Evolutionary conservation across 73 alveolate species (phyloP).

Genomic region (Paramecium sonneborni): DNA sequence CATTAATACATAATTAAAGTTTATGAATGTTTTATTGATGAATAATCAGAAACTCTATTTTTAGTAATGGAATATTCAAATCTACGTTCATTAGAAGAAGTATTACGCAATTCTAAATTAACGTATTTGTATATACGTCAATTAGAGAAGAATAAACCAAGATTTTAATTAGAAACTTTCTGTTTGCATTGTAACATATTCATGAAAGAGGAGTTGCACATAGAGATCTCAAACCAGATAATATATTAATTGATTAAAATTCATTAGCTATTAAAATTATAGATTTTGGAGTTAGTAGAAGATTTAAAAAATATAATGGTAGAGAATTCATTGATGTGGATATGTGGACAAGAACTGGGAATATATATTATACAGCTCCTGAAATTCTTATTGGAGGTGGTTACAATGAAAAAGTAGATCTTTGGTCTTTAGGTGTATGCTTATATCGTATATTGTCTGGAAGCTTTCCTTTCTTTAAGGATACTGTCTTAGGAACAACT

Average conservation of each 20-base stretch:
- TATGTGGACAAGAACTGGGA: constrained; percentile 60
- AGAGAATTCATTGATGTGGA: neutral
- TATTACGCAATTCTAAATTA: neutral
- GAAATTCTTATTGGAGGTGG: constrained; percentile 58
- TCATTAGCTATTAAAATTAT: neutral
- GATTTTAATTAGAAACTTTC: neutral
- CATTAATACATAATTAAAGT: neutral
- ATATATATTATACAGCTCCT: constrained; percentile 29
- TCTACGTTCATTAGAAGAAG: neutral
- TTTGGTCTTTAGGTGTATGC: constrained; percentile 88
- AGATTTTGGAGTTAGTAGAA: neutral
- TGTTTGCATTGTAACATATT: neutral
- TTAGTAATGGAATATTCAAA: neutral
- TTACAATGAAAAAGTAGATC: constrained; percentile 90
- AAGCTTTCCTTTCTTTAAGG: constrained; percentile 54
- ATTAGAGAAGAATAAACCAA: neutral
- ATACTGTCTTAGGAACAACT: neutral
- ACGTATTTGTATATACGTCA: neutral
- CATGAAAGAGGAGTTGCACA: constrained; percentile 58
- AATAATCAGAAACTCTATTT: neutral
- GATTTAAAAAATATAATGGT: neutral
- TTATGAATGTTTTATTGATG: constrained; percentile 51
- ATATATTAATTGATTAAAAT: constrained; percentile 68
- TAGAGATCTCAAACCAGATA: constrained; percentile 88
- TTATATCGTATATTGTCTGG: constrained; percentile 62